Conservation (phyloP, 805 yeast species). For the Metschnikowia bowlesiae region DNA sequence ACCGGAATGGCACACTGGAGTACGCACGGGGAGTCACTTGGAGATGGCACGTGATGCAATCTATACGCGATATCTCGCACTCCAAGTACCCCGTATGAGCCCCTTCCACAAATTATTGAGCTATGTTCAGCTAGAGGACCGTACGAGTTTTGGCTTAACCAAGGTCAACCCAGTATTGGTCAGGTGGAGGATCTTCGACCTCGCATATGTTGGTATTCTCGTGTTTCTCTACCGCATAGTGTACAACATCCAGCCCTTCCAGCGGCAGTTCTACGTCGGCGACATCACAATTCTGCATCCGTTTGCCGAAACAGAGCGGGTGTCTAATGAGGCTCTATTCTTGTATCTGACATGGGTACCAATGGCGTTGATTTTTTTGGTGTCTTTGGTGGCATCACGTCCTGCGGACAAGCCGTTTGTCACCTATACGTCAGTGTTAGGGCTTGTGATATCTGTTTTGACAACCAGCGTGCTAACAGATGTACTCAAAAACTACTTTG, state of each 20-base stretch:
- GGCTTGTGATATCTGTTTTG: conserved; percentile 56
- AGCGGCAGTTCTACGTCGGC: conserved; percentile 70
- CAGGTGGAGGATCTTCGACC: conserved; percentile 19
- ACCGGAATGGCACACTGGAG: too few species aligned
- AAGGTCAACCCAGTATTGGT: conserved; percentile 7
- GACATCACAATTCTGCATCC: conserved; percentile 83
- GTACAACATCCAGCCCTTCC: conserved; percentile 50
- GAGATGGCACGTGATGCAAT: background rate
- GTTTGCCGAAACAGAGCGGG: conserved; percentile 68
- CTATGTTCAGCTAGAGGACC: conserved; percentile 22
- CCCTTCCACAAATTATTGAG: conserved; percentile 12
- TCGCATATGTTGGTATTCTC: conserved; percentile 20
- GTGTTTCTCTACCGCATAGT: conserved; percentile 20
- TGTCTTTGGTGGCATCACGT: conserved; percentile 41
- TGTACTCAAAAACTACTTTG: conserved; percentile 75
- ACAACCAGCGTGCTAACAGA: conserved; percentile 65
- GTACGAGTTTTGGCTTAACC: conserved; percentile 22
- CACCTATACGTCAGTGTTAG: conserved; percentile 61
- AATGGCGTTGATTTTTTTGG: conserved; percentile 29
- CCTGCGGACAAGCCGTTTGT: conserved; percentile 54
- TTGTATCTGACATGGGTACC: conserved; percentile 55
- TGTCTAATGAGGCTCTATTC: conserved; percentile 51
- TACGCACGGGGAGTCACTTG: too few species aligned
- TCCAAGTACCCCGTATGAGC: background rate
- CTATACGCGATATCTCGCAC: background rate